Evolutionary conservation across 2,329 filamentous ascomycete genomes (phyloP), one percentile per base, ranked within the genome.

Genomic region (Ascochyta rabiei): DNA sequence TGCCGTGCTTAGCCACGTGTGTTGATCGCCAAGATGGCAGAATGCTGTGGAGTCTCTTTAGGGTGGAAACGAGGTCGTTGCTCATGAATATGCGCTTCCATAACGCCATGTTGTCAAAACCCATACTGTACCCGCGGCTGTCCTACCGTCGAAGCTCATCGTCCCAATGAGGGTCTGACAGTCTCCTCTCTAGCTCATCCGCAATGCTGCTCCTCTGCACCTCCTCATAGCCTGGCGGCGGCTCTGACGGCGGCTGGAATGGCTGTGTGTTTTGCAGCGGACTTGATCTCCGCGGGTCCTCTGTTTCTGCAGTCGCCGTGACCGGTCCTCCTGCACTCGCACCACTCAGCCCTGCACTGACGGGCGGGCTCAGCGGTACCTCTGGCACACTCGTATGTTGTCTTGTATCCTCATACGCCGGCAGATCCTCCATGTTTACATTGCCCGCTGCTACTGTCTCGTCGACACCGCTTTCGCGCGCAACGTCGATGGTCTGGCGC

Each of bases 191-290:
- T 38, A 90, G 81, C 63, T 90, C 90, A 57, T 89, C 84, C 40
- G 88, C 87, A 61, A 93, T 82, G 56, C 89, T 89, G 63, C 90
- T 86, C 70, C 91, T 86, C 75, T 97, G 93, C 24, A 90, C 90
- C 74, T 96, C 91, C 68, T 97, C 92, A 70, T 98, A 98, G 31
- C 87, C 90, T 44, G 93, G 93, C 42, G 93, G 93, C 5, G 93
- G 91, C 71, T 95, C 93, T 39, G 76, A 87, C 68, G 67, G 91
- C 76, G 78, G 77, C 53, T 79, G 75, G 75, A 79, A 77, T 1
- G 53, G 47, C 45, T 60, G 62, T 35, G 72, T 69, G 38, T 68
- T 72, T 16, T 61, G 53, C 51, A 60, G 70, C 48, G 62, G 71
- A 63, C 57, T 74, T 56, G 61, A 74, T 60, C 50, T 66, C 41